Evolutionary conservation across 2,329 filamentous ascomycete genomes (phyloP).

Genomic region (Phialophora expanda): DNA sequence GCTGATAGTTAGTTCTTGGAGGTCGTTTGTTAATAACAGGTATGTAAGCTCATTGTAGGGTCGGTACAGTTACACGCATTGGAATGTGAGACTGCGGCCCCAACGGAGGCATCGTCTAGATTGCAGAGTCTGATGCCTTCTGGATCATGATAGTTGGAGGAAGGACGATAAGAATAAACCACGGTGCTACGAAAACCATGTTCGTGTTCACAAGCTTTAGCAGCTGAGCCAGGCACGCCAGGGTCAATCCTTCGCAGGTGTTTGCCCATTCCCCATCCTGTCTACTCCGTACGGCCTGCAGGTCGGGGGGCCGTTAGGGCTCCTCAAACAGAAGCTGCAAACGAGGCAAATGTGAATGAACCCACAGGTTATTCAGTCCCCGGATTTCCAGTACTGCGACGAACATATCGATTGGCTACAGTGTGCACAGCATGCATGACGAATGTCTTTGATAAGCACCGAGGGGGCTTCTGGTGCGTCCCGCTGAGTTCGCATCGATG

Average conservation of each 20-base stretch:
- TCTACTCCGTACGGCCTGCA: neutral
- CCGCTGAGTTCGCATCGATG: neutral
- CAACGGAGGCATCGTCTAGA: conserved; percentile 18
- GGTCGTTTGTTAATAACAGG: conserved; percentile 4
- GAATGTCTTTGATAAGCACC: conserved; percentile 10
- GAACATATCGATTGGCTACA: neutral
- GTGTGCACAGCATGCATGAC: conserved; percentile 10
- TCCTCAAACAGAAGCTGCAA: neutral
- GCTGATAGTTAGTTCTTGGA: neutral
- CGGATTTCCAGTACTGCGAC: neutral
- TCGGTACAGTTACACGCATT: conserved; percentile 15
- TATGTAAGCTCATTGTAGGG: conserved; percentile 7
- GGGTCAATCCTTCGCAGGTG: neutral
- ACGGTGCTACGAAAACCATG: conserved; percentile 13
- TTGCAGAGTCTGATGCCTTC: neutral
- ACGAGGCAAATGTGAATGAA: conserved; percentile 16
- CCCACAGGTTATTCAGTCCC: neutral
- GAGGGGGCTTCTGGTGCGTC: neutral
- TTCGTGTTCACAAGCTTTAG: conserved; percentile 3
- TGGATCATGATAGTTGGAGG: neutral
- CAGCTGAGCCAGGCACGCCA: neutral
- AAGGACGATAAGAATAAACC: conserved; percentile 11
- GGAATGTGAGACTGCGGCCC: conserved; percentile 24
- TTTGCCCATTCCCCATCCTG: neutral
- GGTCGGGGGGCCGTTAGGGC: neutral